Evolutionary conservation across 495 filamentous ascomycete genomes (phyloP).

Genomic region (Daldinia bambusicola): DNA sequence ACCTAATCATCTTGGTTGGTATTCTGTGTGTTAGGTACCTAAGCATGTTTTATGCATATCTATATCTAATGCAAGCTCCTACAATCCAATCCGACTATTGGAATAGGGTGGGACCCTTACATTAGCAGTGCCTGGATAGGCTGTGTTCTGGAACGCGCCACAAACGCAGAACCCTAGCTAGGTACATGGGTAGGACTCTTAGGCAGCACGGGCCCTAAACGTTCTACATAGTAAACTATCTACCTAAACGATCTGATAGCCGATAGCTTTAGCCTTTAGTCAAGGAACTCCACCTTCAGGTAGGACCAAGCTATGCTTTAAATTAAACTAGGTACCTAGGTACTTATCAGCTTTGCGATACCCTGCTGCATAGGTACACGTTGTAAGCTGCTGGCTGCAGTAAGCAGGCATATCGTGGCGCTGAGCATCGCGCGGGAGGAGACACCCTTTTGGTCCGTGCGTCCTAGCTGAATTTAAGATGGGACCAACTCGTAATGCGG

Average conservation of each 20-base stretch:
- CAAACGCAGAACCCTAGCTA: too few relatives aligned
- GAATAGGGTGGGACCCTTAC: background rate
- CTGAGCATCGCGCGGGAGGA: background rate
- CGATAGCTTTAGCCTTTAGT: too few relatives aligned
- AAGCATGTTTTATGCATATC: background rate
- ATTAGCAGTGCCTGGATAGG: background rate
- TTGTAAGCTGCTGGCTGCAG: background rate
- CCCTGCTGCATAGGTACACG: background rate
- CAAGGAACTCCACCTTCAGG: constrained; percentile 1
- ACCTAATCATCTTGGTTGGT: too few relatives aligned
- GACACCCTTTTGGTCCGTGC: background rate
- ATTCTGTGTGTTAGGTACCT: background rate
- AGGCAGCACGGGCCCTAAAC: background rate
- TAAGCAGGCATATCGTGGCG: background rate
- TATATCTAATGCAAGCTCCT: background rate
- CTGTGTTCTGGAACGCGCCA: constrained; percentile 3
- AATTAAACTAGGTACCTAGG: too few relatives aligned
- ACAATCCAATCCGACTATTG: background rate
- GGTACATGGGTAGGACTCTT: background rate
- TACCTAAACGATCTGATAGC: background rate
- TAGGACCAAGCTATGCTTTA: too few relatives aligned
- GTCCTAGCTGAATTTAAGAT: constrained; percentile 1
- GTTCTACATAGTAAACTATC: too few relatives aligned
- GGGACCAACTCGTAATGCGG: constrained; percentile 3
- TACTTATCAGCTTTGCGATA: background rate